A percentile compares a stretch with the other conserved stretches of the same genome.
These are phyloP conservation scores for Abrus precatorius DNA, from an alignment of 306 rosid species.

Conservation along the genomic window DNA sequence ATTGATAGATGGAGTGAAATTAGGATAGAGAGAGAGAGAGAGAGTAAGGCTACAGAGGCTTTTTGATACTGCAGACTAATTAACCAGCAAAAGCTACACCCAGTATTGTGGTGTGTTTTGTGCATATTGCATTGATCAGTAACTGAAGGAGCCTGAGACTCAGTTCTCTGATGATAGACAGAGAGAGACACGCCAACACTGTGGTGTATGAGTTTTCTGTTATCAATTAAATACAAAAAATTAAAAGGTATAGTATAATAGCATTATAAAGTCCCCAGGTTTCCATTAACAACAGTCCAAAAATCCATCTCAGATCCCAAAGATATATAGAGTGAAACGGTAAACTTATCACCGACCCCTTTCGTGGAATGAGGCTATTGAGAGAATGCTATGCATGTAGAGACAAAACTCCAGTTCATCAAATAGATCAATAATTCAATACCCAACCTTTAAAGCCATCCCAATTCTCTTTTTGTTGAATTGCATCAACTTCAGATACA, in stretches of 20 bases:
- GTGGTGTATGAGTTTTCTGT: slow-evolving; percentile 36
- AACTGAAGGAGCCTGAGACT: slow-evolving; percentile 49
- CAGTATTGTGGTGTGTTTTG: slow-evolving; percentile 1
- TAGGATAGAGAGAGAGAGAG: neutral
- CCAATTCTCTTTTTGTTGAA: neutral
- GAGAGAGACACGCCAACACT: slow-evolving; percentile 39
- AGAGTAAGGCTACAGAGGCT: slow-evolving; percentile 32
- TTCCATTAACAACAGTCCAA: slow-evolving; percentile 32
- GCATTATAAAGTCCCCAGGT: slow-evolving; percentile 17
- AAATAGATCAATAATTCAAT: neutral
- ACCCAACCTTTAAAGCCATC: neutral
- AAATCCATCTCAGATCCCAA: slow-evolving; percentile 51
- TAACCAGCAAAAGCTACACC: neutral
- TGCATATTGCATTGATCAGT: slow-evolving; percentile 46
- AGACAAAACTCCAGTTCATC: slow-evolving; percentile 38
- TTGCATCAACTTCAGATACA: neutral
- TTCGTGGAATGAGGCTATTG: neutral
- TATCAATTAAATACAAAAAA: slow-evolving; percentile 50
- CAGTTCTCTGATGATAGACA: slow-evolving; percentile 46
- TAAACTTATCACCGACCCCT: slow-evolving; percentile 30
- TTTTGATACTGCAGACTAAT: slow-evolving; percentile 37
- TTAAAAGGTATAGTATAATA: neutral
- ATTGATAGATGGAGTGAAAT: neutral
- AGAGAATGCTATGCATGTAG: neutral
- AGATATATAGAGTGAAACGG: slow-evolving; percentile 14